Conservation (phyloP, 305 asterid species). For the Fraxinus dipetala region DNA sequence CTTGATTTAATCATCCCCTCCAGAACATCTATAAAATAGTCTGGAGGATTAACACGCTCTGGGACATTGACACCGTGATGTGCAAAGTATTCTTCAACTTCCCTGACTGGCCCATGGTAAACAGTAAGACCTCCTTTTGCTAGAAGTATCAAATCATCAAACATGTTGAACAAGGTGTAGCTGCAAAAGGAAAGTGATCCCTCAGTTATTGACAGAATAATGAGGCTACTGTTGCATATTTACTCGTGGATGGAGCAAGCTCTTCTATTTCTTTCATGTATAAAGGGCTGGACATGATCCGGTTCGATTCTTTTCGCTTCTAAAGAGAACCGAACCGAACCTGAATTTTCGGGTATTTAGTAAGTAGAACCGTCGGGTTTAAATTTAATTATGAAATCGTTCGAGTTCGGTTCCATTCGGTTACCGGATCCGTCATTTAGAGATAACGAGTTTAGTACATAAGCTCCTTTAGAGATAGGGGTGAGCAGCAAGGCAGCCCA, state of each 20-base stretch:
- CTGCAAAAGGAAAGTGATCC: constrained; percentile 43
- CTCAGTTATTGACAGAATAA: constrained; percentile 12
- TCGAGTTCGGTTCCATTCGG: background rate
- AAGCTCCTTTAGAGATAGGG: background rate
- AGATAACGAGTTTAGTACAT: background rate
- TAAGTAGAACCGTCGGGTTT: background rate
- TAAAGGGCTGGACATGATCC: background rate
- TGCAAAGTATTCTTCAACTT: constrained; percentile 82
- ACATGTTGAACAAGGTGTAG: constrained; percentile 84
- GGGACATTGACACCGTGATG: constrained; percentile 65
- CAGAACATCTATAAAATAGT: constrained; percentile 81
- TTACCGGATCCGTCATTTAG: background rate
- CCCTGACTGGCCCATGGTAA: constrained; percentile 81
- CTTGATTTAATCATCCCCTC: constrained; percentile 73
- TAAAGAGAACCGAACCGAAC: background rate
- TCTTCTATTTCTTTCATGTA: background rate
- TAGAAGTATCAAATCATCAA: constrained; percentile 90
- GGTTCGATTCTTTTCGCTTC: background rate
- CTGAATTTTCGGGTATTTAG: background rate
- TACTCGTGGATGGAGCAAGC: background rate
- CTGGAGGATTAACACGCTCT: constrained; percentile 89
- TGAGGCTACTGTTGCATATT: background rate
- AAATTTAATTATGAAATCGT: background rate
- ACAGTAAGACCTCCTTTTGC: constrained; percentile 92
- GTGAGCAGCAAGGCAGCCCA: background rate